Conservation (phyloP, 495 filamentous ascomycete species). For the Parachaetomium inaequale region DNA sequence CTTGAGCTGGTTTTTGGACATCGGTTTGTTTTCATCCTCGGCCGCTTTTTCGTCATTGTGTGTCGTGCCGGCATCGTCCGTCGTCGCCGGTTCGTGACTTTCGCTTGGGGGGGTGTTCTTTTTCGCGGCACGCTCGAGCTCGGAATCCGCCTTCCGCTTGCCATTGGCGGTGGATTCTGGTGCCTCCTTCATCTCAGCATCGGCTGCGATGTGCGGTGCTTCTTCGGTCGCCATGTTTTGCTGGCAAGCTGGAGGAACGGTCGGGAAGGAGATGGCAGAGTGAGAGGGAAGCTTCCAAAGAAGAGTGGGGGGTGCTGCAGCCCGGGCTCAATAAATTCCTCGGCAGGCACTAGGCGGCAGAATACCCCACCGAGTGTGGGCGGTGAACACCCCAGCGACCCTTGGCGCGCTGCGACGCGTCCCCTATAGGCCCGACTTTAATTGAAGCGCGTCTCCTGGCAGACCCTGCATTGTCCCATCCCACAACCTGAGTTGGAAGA, state of each 20-base stretch:
- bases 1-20: constrained; percentile 82
- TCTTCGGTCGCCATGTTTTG: constrained; percentile 15
- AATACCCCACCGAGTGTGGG: constrained; percentile 10
- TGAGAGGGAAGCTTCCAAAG: background rate
- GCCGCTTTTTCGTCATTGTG: constrained; percentile 11
- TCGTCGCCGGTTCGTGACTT: constrained; percentile 6
- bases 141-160: constrained; percentile 32
- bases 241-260: background rate
- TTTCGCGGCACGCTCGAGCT: constrained; percentile 24
- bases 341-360: background rate
- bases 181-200: constrained; percentile 1
- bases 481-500: background rate
- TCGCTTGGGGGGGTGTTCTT: constrained; percentile 10
- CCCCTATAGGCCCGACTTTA: constrained; percentile 14
- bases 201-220: background rate
- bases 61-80: background rate
- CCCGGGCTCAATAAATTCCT: no score
- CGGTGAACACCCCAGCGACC: constrained; percentile 10
- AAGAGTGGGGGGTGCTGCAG: background rate
- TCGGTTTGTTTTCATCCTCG: constrained; percentile 10
- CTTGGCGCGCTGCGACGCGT: constrained; percentile 21
- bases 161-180: constrained; percentile 16
- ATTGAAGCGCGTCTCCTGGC: constrained; percentile 28
- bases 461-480: background rate
- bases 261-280: background rate